phyloP scores from a whole-genome alignment of 2,329 filamentous ascomycete genomes.

The Septoria petroselini region DNA sequence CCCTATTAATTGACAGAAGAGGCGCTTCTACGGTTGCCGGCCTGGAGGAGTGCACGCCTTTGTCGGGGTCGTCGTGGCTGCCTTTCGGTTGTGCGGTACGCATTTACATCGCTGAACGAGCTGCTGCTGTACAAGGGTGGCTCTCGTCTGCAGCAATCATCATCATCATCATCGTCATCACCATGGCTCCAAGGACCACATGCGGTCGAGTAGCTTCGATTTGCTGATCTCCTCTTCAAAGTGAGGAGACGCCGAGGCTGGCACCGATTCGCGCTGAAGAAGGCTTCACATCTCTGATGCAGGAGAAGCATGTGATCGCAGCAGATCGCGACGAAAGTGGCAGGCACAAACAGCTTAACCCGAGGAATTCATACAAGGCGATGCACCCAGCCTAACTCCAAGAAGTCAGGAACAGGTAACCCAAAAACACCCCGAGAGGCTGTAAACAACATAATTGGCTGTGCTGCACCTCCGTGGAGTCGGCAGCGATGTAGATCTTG shows the following conservation, averaged over 20 bases:
- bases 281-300: neutral
- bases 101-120: too few species aligned
- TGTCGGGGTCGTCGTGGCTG: too few species aligned
- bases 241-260: slow-evolving; percentile 10
- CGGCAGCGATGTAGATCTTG: slow-evolving; percentile 11
- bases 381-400: slow-evolving; percentile 13
- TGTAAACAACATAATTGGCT: slow-evolving; percentile 6
- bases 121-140: too few species aligned
- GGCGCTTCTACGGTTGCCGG: too few species aligned
- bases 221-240: too few species aligned
- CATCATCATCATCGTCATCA: too few species aligned
- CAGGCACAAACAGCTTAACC: neutral
- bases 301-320: slow-evolving; percentile 5
- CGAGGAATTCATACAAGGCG: neutral
- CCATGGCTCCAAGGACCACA: too few species aligned
- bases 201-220: too few species aligned
- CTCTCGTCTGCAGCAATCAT: too few species aligned
- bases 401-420: slow-evolving; percentile 15
- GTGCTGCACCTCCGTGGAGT: slow-evolving; percentile 3
- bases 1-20: too few species aligned
- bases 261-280: neutral
- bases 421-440: neutral
- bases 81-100: too few species aligned
- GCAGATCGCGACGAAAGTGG: slow-evolving; percentile 7
- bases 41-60: too few species aligned